These are phyloP conservation scores for Grosmannia serpens DNA, from an alignment of 2,329 filamentous ascomycete species.

Conservation along the genomic window DNA sequence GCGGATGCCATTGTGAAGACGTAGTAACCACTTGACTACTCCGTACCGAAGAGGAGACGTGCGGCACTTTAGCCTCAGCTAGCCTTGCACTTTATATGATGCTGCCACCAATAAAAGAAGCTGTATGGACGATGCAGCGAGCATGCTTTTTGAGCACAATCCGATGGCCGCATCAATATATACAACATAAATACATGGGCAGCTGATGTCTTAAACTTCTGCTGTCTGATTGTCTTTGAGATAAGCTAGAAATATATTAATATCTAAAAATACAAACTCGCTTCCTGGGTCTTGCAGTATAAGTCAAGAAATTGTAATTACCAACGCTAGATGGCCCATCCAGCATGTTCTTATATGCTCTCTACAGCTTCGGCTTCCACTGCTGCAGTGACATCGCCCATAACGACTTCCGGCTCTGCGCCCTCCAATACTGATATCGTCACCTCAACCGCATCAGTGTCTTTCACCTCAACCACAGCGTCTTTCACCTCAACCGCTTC, in stretches of 20 bases:
- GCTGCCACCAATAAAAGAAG: no score
- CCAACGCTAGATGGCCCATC: background rate
- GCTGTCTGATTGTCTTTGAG: background rate
- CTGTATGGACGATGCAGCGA: no score
- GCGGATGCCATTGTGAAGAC: no score
- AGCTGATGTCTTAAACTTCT: background rate
- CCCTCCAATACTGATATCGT: background rate
- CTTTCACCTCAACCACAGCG: background rate
- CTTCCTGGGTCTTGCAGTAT: background rate
- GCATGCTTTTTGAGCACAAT: no score
- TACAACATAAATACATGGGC: background rate
- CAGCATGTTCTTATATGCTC: background rate
- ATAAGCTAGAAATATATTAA: background rate
- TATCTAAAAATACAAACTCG: background rate
- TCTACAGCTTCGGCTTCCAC: background rate
- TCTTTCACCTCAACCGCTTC: background rate
- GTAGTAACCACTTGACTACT: no score
- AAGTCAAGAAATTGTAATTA: background rate
- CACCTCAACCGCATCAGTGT: background rate
- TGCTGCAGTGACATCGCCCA: background rate
- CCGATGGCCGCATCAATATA: no score
- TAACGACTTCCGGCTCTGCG: background rate
- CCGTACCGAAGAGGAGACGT: no score
- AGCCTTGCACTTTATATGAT: no score
- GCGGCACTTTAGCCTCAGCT: no score